A percentile compares a stretch with the other conserved stretches of the same genome.
phyloP scores from a whole-genome alignment of 2,329 filamentous ascomycete genomes.

The Verticillium alfalfae region DNA sequence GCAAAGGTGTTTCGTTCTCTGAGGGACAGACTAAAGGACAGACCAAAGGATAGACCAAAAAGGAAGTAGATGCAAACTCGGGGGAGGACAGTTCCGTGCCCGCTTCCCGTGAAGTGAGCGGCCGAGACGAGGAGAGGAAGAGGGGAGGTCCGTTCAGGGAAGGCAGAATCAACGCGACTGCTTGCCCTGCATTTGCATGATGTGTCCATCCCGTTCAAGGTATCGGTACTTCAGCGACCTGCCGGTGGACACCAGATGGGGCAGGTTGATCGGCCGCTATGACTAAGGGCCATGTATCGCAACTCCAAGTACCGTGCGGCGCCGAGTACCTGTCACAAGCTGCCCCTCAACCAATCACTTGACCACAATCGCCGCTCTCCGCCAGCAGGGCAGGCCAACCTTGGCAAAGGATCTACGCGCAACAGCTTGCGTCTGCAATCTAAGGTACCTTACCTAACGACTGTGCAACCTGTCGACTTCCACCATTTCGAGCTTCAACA shows the following conservation, averaged over 20 bases:
- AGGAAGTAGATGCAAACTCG: too few relatives aligned
- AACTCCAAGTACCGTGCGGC: background rate
- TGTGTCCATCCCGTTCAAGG: background rate
- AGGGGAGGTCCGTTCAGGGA: too few relatives aligned
- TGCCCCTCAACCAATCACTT: background rate
- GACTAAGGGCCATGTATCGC: background rate
- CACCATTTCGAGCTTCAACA: background rate
- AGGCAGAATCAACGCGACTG: too few relatives aligned
- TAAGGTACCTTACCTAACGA: too few relatives aligned
- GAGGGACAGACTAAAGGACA: too few relatives aligned
- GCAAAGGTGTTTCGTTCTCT: too few relatives aligned
- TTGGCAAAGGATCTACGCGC: background rate
- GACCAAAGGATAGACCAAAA: too few relatives aligned
- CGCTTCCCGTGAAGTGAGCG: too few relatives aligned
- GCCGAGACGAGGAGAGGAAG: too few relatives aligned
- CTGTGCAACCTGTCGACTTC: background rate
- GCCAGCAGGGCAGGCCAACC: background rate
- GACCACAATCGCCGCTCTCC: background rate
- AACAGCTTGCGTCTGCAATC: background rate
- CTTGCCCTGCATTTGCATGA: too few relatives aligned
- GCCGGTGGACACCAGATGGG: background rate
- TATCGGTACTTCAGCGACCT: background rate
- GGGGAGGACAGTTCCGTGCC: too few relatives aligned
- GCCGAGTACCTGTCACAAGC: background rate
- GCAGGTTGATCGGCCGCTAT: background rate